A percentile compares a stretch with the other conserved stretches of the same genome.
Evolutionary conservation across 2,329 filamentous ascomycete species (phyloP).

Genomic region (Monascus ruber): DNA sequence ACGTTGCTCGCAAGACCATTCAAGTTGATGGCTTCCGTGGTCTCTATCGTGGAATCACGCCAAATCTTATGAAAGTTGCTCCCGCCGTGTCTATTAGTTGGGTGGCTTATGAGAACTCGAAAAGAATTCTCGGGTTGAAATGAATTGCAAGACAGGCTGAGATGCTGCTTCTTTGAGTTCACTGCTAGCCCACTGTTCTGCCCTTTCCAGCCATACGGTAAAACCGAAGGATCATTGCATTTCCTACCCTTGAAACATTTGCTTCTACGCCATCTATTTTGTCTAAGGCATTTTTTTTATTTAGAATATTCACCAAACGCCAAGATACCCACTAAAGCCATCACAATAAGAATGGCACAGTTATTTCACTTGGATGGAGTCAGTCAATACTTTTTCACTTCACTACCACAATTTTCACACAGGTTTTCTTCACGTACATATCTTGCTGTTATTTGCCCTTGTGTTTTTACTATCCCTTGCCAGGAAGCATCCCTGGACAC

Average conservation of each 20-base stretch:
- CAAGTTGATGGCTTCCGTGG: constrained; percentile 72
- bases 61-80: constrained; percentile 91
- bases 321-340: constrained; percentile 21
- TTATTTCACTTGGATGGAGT: constrained; percentile 6
- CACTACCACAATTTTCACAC: too few species aligned
- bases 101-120: constrained; percentile 85
- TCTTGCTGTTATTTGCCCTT: background rate
- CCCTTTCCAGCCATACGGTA: too few species aligned
- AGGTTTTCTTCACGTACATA: background rate
- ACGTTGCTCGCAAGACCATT: constrained; percentile 76
- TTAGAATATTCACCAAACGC: constrained; percentile 14
- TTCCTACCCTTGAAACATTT: too few species aligned
- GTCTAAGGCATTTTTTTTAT: constrained; percentile 1
- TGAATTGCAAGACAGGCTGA: constrained; percentile 14
- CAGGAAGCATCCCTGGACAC: too few species aligned
- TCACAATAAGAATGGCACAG: constrained; percentile 7
- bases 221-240: too few species aligned
- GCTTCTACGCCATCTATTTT: too few species aligned
- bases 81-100: constrained; percentile 93
- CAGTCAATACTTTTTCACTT: background rate
- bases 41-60: constrained; percentile 88
- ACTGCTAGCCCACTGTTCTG: too few species aligned
- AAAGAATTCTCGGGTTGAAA: constrained; percentile 51
- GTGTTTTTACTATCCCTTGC: background rate
- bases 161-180: constrained; percentile 2